Conservation (phyloP, 1,284 basidiomycete species). For the Pyrrhoderma lamaoense region DNA sequence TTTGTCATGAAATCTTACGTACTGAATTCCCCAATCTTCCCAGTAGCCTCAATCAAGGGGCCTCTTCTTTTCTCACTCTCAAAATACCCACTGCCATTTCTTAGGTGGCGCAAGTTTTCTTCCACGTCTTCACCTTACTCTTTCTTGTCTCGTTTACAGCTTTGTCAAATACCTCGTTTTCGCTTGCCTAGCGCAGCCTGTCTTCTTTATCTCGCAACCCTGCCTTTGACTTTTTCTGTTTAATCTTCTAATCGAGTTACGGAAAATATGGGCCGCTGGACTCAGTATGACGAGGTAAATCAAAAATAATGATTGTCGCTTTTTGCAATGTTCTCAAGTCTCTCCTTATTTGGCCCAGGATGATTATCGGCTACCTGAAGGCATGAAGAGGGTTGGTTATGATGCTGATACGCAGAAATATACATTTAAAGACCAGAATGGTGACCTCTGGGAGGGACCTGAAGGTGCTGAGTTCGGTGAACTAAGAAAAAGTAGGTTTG, state of each 20-base stretch:
- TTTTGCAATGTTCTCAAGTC: not conserved
- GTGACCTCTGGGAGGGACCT: slow-evolving; percentile 31
- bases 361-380: slow-evolving; percentile 34
- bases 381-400: slow-evolving; percentile 37
- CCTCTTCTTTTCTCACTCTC: too few relatives aligned
- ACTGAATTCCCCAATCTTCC: too few relatives aligned
- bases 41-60: too few relatives aligned
- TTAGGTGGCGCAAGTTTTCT: too few relatives aligned
- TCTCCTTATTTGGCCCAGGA: slow-evolving; percentile 26
- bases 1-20: too few relatives aligned
- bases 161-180: too few relatives aligned
- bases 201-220: not conserved
- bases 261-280: slow-evolving; percentile 16
- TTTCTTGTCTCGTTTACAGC: too few relatives aligned
- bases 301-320: not conserved
- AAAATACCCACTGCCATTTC: too few relatives aligned
- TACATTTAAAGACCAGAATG: slow-evolving; percentile 29
- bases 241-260: not conserved
- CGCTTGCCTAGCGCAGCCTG: not conserved
- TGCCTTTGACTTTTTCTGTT: not conserved
- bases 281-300: slow-evolving; percentile 18
- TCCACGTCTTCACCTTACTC: not conserved
- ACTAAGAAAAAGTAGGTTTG: slow-evolving; percentile 30
- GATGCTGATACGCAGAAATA: slow-evolving; percentile 36
- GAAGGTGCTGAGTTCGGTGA: slow-evolving; percentile 32